A percentile compares a stretch with the other conserved stretches of the same genome.
These are phyloP conservation scores for Stropharia rugosoannulata DNA, from an alignment of 768 basidiomycete species.

Conservation along the genomic window DNA sequence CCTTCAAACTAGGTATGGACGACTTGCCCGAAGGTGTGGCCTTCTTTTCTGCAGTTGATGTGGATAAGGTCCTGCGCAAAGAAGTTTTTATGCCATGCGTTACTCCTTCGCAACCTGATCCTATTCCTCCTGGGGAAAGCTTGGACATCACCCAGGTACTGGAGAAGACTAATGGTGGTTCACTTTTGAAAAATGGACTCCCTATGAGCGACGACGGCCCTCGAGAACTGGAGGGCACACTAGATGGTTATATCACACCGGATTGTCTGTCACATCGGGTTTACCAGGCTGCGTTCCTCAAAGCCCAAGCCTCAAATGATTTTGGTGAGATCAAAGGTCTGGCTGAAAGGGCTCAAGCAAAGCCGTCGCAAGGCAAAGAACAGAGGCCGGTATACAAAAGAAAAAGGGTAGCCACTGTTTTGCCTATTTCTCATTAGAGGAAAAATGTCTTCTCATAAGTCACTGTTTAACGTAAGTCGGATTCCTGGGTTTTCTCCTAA, in stretches of 20 bases:
- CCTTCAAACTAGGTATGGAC: constrained; percentile 92
- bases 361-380: background rate
- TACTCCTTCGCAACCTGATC: constrained; percentile 85
- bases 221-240: constrained; percentile 16
- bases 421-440: too few species aligned
- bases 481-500: too few species aligned
- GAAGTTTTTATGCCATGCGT: constrained; percentile 96
- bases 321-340: constrained; percentile 71
- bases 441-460: too few species aligned
- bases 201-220: constrained; percentile 41
- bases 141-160: constrained; percentile 70
- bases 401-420: background rate
- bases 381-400: background rate
- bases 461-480: too few species aligned
- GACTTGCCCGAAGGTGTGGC: constrained; percentile 94
- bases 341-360: constrained; percentile 41
- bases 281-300: constrained; percentile 60
- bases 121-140: constrained; percentile 87
- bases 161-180: constrained; percentile 66
- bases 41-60: constrained; percentile 96
- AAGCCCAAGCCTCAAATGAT: constrained; percentile 75
- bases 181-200: constrained; percentile 58
- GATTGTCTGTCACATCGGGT: constrained; percentile 70
- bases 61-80: constrained; percentile 89
- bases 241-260: constrained; percentile 52